Percentiles rank a stretch among this genome's conserved stretches.
Evolutionary conservation across 1,284 basidiomycete species (phyloP).

Genomic region (Fomitiporia mediterranea): DNA sequence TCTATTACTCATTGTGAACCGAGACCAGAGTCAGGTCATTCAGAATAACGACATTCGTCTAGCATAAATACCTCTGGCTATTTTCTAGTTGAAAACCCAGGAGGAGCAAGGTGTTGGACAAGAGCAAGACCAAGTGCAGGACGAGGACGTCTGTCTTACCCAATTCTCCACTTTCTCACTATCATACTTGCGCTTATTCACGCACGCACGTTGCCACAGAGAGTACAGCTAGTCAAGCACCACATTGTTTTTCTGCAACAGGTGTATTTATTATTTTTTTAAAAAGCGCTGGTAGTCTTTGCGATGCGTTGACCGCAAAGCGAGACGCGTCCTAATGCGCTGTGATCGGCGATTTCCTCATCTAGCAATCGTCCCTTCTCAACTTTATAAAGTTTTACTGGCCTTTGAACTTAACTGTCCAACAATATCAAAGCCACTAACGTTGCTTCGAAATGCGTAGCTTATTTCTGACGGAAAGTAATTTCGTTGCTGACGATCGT

Average conservation of each 20-base stretch:
- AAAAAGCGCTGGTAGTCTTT: neutral
- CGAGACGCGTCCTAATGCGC: constrained; percentile 6
- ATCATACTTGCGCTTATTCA: no score
- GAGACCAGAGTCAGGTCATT: neutral
- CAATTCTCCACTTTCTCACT: neutral
- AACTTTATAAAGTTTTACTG: neutral
- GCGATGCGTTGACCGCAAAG: neutral
- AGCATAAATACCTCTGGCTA: neutral
- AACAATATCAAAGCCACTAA: no score
- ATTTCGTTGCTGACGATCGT: no score
- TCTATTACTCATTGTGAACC: neutral
- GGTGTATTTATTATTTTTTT: neutral
- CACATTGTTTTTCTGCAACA: no score
- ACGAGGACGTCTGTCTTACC: neutral
- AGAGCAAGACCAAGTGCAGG: constrained; percentile 1
- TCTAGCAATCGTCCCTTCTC: neutral
- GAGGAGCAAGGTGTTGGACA: neutral
- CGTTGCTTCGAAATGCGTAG: no score
- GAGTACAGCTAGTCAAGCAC: neutral
- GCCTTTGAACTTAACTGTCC: no score
- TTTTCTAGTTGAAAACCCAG: neutral
- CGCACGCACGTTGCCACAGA: neutral
- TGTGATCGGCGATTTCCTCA: neutral
- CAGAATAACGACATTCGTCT: neutral
- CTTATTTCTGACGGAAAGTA: no score